phyloP scores from a whole-genome alignment of 164 flowering plant species.

The Akebia trifoliata region DNA sequence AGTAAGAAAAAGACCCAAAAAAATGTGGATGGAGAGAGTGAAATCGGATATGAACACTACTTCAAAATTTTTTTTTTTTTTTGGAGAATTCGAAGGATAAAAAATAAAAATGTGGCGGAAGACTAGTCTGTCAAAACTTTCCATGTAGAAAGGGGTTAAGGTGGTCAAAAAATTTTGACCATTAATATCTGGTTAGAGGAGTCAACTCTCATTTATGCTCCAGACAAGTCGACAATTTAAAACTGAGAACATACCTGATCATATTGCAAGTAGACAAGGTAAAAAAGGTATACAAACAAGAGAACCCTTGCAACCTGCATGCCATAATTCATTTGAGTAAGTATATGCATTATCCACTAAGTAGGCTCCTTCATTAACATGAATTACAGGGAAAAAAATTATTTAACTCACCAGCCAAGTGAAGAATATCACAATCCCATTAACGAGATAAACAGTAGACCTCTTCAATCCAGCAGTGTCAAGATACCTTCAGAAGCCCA shows the following conservation, averaged over 20 bases:
- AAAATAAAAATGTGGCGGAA: no score
- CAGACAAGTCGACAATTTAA: not conserved
- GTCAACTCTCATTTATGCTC: not conserved
- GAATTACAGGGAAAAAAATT: not conserved
- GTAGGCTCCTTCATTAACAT: not conserved
- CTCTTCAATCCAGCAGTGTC: constrained; percentile 88
- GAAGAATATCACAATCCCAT: constrained; percentile 76
- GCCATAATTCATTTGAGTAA: constrained; percentile 5
- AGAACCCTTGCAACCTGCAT: constrained; percentile 88
- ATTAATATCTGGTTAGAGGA: no score
- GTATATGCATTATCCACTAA: not conserved
- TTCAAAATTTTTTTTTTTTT: no score
- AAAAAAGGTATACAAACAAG: constrained; percentile 73
- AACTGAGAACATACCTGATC: constrained; percentile 49
- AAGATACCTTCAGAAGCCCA: constrained; percentile 61
- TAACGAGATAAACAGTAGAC: constrained; percentile 71
- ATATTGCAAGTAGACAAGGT: constrained; percentile 75
- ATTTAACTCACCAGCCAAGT: constrained; percentile 79
- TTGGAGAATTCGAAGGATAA: no score
- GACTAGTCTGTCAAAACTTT: no score
- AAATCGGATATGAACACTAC: no score
- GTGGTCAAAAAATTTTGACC: no score
- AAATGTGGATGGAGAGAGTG: no score
- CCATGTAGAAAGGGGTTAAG: no score
- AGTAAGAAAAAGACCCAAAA: no score